Percentiles rank a stretch among this genome's conserved stretches.
phyloP scores from a whole-genome alignment of 192 early-diverging fungal species.

The Chytriomyces confervae region DNA sequence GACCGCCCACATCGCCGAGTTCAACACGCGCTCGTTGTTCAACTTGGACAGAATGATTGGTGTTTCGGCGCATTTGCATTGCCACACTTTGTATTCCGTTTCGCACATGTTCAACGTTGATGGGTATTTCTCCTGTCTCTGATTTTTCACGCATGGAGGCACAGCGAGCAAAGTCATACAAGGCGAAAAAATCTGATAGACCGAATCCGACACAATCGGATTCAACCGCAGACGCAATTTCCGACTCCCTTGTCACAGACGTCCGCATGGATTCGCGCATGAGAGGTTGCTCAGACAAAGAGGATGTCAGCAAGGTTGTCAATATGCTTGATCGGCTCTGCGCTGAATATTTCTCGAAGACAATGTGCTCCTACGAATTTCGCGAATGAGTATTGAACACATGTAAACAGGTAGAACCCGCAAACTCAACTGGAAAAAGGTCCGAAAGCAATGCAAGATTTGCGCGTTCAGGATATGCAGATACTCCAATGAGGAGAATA shows the following conservation, averaged over 20 bases:
- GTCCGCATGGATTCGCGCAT: no score
- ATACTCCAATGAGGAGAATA: conserved; percentile 4
- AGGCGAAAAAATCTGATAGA: neutral
- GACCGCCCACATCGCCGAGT: conserved; percentile 85
- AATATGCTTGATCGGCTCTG: no score
- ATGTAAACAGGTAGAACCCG: no score
- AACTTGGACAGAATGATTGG: conserved; percentile 27
- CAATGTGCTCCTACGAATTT: no score
- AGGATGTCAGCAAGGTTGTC: no score
- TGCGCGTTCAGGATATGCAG: conserved; percentile 3
- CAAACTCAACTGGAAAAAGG: conserved; percentile 10
- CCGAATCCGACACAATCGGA: neutral
- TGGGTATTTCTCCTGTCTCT: neutral
- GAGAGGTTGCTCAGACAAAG: no score
- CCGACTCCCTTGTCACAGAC: no score
- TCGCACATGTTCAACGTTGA: neutral
- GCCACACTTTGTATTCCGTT: conserved; percentile 2
- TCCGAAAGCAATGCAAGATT: neutral
- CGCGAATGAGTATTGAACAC: no score
- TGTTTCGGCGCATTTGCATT: neutral
- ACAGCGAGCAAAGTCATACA: neutral
- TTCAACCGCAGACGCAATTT: no score
- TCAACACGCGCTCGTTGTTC: conserved; percentile 57
- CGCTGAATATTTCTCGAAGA: no score
- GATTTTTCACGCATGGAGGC: neutral